These are phyloP conservation scores for Carallia pectinifolia DNA, from an alignment of 345 rosid genomes.

Conservation along the genomic window DNA sequence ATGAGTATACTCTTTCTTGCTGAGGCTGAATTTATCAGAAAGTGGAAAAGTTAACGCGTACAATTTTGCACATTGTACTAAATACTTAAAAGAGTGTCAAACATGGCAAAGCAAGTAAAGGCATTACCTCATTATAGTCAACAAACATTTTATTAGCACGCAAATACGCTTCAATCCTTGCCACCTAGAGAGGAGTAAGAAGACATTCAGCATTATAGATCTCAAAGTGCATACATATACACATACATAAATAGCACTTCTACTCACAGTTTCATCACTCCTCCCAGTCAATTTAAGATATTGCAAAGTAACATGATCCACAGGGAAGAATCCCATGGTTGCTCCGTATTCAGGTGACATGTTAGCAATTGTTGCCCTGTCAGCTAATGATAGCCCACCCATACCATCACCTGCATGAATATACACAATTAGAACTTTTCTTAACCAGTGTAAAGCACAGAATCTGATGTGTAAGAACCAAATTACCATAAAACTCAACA, in stretches of 20 bases:
- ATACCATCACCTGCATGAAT: slow-evolving; percentile 26
- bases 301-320: slow-evolving; percentile 33
- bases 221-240: neutral
- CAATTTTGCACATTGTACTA: slow-evolving; percentile 12
- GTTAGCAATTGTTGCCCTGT: slow-evolving; percentile 35
- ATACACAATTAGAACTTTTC: neutral
- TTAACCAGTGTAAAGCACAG: too few relatives aligned
- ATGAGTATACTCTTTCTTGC: slow-evolving; percentile 71
- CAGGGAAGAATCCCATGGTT: slow-evolving; percentile 38
- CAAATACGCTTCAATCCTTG: slow-evolving; percentile 84
- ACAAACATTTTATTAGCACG: slow-evolving; percentile 98
- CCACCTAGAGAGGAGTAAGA: slow-evolving; percentile 46
- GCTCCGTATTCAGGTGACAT: slow-evolving; percentile 40
- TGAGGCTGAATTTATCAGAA: slow-evolving; percentile 55
- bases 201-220: neutral
- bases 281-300: slow-evolving; percentile 33
- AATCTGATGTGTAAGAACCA: neutral
- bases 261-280: slow-evolving; percentile 31
- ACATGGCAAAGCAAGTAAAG: slow-evolving; percentile 1
- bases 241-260: neutral
- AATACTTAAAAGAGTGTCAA: neutral
- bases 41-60: too few relatives aligned
- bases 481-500: slow-evolving; percentile 36
- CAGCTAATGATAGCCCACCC: slow-evolving; percentile 30
- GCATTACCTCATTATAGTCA: slow-evolving; percentile 75